Conservation (phyloP, 352 stramenopile genomes). For the Elongisporangium prolatum region DNA sequence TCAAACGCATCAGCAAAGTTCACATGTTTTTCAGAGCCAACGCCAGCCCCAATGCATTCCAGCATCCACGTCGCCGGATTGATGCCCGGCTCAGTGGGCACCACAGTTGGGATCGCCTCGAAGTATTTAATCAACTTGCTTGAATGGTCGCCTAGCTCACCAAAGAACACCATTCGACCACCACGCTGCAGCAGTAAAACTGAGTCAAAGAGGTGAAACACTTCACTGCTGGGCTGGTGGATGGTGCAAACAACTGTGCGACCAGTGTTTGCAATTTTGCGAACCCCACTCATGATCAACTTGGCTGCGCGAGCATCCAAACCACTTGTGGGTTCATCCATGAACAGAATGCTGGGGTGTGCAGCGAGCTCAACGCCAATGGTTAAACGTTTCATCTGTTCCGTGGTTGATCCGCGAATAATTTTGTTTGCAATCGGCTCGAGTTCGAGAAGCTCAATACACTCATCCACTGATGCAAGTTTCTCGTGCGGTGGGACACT, state of each 20-base stretch:
- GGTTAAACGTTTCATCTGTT: constrained; percentile 60
- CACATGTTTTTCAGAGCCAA: constrained; percentile 13
- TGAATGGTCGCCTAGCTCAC: constrained; percentile 39
- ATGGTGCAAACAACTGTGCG: constrained; percentile 89
- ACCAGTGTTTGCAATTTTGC: constrained; percentile 76
- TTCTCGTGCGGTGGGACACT: constrained; percentile 30
- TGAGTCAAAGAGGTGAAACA: constrained; percentile 88
- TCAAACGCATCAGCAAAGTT: background rate
- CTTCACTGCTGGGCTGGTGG: constrained; percentile 86
- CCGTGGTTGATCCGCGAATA: constrained; percentile 44
- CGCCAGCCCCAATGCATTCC: constrained; percentile 59
- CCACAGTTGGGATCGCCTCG: constrained; percentile 25
- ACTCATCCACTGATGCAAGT: constrained; percentile 41
- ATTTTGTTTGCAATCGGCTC: constrained; percentile 45
- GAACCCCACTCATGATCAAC: constrained; percentile 83
- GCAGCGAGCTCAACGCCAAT: constrained; percentile 91
- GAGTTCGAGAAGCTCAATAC: constrained; percentile 50
- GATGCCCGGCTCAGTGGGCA: constrained; percentile 69
- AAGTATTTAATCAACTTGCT: constrained; percentile 55
- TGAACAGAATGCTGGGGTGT: constrained; percentile 81
- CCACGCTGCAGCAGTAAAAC: constrained; percentile 71
- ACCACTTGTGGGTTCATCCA: constrained; percentile 87
- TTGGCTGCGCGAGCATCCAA: constrained; percentile 85
- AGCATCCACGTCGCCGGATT: constrained; percentile 92
- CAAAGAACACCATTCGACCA: constrained; percentile 50